These are phyloP conservation scores for Zoysia japonica DNA, from an alignment of 176 grass and related monocot species.

Conservation along the genomic window DNA sequence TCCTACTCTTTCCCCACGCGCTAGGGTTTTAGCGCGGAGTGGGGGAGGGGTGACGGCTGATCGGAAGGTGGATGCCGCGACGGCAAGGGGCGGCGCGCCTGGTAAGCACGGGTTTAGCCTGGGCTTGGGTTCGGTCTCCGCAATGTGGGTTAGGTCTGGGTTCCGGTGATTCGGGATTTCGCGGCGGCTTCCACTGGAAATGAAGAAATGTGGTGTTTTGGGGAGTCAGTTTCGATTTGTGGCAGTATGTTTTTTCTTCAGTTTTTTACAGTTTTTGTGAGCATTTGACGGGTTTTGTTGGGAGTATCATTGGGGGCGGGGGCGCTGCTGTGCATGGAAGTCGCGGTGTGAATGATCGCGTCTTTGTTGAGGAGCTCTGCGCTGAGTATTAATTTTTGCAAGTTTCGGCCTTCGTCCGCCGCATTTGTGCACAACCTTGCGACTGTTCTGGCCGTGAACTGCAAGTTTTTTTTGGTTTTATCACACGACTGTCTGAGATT, in stretches of 20 bases:
- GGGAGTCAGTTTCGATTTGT: neutral
- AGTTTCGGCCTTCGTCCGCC: neutral
- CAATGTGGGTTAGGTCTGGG: slow-evolving; percentile 12
- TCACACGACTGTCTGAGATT: neutral
- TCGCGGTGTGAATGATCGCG: neutral
- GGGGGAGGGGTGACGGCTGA: neutral
- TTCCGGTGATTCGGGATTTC: slow-evolving; percentile 1
- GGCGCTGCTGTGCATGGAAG: neutral
- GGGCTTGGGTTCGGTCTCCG: neutral
- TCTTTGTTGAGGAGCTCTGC: neutral
- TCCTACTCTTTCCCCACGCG: too few species aligned
- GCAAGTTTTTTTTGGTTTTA: neutral
- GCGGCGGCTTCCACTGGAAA: neutral
- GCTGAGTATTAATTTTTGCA: neutral
- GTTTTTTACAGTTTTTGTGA: neutral
- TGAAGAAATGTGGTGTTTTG: neutral
- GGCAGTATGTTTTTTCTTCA: neutral
- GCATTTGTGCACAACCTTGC: neutral
- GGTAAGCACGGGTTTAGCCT: neutral
- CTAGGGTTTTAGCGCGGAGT: slow-evolving; percentile 26
- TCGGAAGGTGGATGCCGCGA: neutral
- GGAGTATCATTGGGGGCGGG: too few species aligned
- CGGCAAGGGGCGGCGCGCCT: neutral
- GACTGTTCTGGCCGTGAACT: neutral
- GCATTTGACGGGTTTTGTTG: neutral